Evolutionary conservation across 306 rosid species (phyloP).

Genomic region (Vigna trinervia): DNA sequence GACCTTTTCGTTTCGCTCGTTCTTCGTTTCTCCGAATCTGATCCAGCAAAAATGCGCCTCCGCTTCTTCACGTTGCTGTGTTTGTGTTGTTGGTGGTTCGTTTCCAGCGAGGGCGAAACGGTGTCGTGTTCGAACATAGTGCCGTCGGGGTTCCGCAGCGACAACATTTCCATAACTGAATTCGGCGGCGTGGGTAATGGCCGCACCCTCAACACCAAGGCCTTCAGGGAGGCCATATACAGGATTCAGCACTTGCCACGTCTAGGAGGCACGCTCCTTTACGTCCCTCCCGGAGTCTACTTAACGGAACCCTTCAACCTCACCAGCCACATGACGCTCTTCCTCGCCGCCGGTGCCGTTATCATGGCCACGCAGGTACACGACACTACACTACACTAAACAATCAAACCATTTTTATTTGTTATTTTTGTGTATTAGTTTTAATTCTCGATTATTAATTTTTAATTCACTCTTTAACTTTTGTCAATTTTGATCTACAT

Average conservation of each 20-base stretch:
- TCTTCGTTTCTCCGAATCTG: slow-evolving; percentile 1
- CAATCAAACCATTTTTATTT: no score
- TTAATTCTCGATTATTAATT: no score
- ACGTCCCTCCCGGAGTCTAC: slow-evolving; percentile 82
- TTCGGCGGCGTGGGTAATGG: slow-evolving; percentile 89
- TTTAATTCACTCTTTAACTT: background rate
- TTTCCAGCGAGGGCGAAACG: slow-evolving; percentile 42
- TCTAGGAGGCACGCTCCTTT: slow-evolving; percentile 77
- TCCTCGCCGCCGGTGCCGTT: slow-evolving; percentile 80
- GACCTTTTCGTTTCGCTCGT: background rate
- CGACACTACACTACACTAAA: no score
- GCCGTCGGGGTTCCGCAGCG: slow-evolving; percentile 56
- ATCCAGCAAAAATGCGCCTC: background rate
- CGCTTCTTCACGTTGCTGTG: background rate
- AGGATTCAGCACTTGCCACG: slow-evolving; percentile 64
- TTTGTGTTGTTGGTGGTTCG: background rate
- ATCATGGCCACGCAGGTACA: slow-evolving; percentile 78
- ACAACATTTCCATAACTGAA: slow-evolving; percentile 67
- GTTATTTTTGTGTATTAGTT: no score
- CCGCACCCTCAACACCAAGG: slow-evolving; percentile 68
- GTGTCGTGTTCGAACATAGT: slow-evolving; percentile 77
- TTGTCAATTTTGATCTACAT: background rate
- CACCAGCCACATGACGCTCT: slow-evolving; percentile 84
- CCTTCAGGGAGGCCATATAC: slow-evolving; percentile 70
- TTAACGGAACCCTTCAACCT: slow-evolving; percentile 79